Percentiles rank a stretch among this genome's conserved stretches.
phyloP scores from a whole-genome alignment of 352 stramenopile genomes.

The Pythium pyrilobum region DNA sequence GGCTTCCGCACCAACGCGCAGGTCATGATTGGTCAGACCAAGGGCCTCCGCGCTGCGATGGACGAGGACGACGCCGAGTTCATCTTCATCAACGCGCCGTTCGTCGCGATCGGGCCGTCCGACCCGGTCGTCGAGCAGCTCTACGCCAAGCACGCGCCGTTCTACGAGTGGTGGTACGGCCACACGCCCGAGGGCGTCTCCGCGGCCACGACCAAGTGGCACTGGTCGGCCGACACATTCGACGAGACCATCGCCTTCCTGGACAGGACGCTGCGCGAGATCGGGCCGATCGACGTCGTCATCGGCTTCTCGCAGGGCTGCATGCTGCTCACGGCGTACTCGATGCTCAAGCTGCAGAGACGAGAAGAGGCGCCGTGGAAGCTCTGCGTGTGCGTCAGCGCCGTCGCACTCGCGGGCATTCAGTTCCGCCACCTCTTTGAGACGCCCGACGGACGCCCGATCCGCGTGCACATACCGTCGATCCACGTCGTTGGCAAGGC shows the following conservation, averaged over 20 bases:
- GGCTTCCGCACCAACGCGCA: constrained; percentile 51
- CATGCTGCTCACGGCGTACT: constrained; percentile 35
- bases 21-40: constrained; percentile 51
- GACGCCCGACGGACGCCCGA: constrained; percentile 20
- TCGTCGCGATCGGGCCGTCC: constrained; percentile 34
- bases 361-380: constrained; percentile 35
- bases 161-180: constrained; percentile 53
- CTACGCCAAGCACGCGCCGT: constrained; percentile 37
- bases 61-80: constrained; percentile 45
- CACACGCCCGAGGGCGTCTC: constrained; percentile 17
- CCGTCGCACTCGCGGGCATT: constrained; percentile 19
- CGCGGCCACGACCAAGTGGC: constrained; percentile 26
- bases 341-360: constrained; percentile 32
- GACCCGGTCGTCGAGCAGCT: constrained; percentile 39
- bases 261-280: constrained; percentile 30
- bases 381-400: constrained; percentile 42
- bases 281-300: constrained; percentile 55
- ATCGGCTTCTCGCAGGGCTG: constrained; percentile 67
- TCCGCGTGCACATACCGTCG: constrained; percentile 43
- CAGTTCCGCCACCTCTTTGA: constrained; percentile 33
- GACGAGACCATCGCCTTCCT: constrained; percentile 42
- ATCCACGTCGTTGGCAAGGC: constrained; percentile 61
- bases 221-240: constrained; percentile 38
- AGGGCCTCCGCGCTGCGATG: constrained; percentile 34
- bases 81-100: constrained; percentile 48